Evolutionary conservation across 2,329 filamentous ascomycete genomes (phyloP).

Genomic region (Cladosporium oxysporum): DNA sequence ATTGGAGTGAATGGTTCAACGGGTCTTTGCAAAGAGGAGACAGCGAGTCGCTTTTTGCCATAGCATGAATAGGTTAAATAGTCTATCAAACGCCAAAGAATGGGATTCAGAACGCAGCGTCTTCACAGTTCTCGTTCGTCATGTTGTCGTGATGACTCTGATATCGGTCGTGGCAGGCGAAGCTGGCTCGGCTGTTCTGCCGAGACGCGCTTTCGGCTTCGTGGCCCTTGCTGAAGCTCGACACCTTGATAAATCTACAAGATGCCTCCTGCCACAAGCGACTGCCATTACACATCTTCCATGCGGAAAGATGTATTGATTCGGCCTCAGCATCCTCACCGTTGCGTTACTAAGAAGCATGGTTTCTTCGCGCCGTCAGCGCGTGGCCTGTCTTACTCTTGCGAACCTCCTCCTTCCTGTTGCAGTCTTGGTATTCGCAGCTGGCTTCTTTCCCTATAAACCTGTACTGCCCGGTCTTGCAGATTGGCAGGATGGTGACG

Average conservation of each 20-base stretch:
- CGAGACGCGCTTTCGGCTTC: background rate
- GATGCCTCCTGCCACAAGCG: background rate
- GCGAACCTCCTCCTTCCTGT: slow-evolving; percentile 78
- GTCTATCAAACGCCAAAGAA: background rate
- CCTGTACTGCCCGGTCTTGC: slow-evolving; percentile 86
- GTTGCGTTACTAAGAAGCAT: background rate
- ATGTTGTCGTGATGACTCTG: background rate
- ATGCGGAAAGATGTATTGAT: background rate
- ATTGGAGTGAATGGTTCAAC: background rate
- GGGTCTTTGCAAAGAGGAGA: background rate
- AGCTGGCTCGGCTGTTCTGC: background rate
- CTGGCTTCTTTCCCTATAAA: slow-evolving; percentile 97
- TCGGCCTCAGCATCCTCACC: too few relatives aligned
- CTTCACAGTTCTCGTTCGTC: background rate
- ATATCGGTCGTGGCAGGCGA: background rate
- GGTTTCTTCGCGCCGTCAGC: slow-evolving; percentile 22
- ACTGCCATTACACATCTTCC: background rate
- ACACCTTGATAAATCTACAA: slow-evolving; percentile 1
- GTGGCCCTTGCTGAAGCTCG: background rate
- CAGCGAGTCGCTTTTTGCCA: background rate
- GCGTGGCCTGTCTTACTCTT: slow-evolving; percentile 51
- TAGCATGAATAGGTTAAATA: background rate
- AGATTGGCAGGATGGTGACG: slow-evolving; percentile 28
- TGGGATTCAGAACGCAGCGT: background rate
- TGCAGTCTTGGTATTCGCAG: slow-evolving; percentile 70